These are phyloP conservation scores for Tephrocybe sp. DNA, from an alignment of 768 basidiomycete genomes.

Conservation along the genomic window DNA sequence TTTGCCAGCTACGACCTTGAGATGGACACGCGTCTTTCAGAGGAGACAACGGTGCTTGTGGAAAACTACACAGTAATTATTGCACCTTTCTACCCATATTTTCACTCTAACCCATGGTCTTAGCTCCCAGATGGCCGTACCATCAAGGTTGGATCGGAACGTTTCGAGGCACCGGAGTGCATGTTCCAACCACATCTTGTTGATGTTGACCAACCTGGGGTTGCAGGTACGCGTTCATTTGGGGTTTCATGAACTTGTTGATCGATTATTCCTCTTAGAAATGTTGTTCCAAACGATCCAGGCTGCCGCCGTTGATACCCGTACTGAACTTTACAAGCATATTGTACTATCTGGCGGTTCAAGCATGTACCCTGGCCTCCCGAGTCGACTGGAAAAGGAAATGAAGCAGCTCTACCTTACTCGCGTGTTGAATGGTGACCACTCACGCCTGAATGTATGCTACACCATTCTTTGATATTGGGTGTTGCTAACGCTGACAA, in stretches of 20 bases:
- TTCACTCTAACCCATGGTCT: not conserved
- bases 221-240: constrained; percentile 65
- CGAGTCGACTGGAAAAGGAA: constrained; percentile 96
- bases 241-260: not conserved
- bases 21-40: constrained; percentile 86
- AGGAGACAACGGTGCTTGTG: constrained; percentile 95
- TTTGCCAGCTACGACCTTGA: constrained; percentile 87
- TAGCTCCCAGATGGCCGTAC: constrained; percentile 93
- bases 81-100: not conserved
- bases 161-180: constrained; percentile 98
- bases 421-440: constrained; percentile 81
- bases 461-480: not conserved
- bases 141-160: constrained; percentile 97
- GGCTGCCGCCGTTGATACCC: constrained; percentile 83
- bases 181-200: constrained; percentile 99
- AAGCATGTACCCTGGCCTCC: constrained; percentile 98
- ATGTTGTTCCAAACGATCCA: constrained; percentile 98
- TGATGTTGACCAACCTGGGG: constrained; percentile 94
- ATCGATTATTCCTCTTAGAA: constrained; percentile 43
- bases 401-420: constrained; percentile 99
- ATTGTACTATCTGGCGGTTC: constrained; percentile 97
- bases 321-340: constrained; percentile 94
- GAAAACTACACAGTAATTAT: constrained; percentile 87
- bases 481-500: not conserved
- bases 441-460: constrained; percentile 81